Base-by-base conservation (phyloP, 2,329 filamentous ascomycete species). In the Sclerotiophoma versabilis region DNA sequence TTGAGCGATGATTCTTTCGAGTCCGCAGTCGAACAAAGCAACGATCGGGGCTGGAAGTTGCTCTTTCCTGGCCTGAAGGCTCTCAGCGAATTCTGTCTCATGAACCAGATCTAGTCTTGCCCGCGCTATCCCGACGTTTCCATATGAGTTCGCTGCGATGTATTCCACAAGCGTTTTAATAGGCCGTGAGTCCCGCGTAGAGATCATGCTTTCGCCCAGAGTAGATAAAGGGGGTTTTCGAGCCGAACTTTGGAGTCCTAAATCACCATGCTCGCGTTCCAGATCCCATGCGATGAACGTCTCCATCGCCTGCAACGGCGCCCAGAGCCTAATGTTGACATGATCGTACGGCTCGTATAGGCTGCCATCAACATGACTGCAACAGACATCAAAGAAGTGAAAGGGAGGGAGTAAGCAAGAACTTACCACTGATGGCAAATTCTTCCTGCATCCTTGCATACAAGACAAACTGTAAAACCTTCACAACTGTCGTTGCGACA, bases 241-340 rank as follows among this genome's bases (percentile, higher is more conserved):
- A 12, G 30, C 23, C 5, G 33, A 29, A 23, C 49, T 58, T 10
- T 39, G 25, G 8, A 64, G 47, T 10, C 57, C 56, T 25, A 64
- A 55, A 46, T 66, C 59, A 2, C 62, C 62, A 41, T 64, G 60
- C 37, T 67, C 62, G 12, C 58, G 49, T 29, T 67, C 60, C 3
- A 67, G 41, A 32, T 60, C 49, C 62, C 62, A 65, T 14, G 53
- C 36, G 29, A 65, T 42, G 25, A 52, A 65, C 1, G 51, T 25
- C 25, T 41, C 32, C 53, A 67, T 51, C 6, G 23, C 20, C 4
- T 32, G n/a, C 3, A 56, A 29, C 5, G 42, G 30, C 11, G 57
- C 47, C 15, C 22, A 17, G 4, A 65, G 27, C 0, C 23, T 34
- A 14, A 63, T 33, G 26, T 51, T 57, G 25, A 62, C 48, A 32